Base-by-base conservation (phyloP, 164 flowering plant genomes). In the Cinnamomum micranthum region DNA sequence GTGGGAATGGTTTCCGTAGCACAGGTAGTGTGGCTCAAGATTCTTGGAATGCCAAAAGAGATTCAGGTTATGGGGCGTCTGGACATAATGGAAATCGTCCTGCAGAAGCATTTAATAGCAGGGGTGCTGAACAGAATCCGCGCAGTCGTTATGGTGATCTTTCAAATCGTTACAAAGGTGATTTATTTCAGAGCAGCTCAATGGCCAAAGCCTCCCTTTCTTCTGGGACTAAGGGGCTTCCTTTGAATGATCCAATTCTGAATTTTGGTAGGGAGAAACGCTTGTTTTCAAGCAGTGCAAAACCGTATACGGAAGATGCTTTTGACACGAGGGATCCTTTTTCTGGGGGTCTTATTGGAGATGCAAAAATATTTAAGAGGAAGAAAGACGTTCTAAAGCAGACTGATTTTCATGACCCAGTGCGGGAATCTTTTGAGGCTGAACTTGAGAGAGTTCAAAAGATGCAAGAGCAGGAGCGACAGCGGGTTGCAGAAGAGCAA, bases 381-480 rank as follows among this genome's bases (percentile, higher is more conserved):
- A 95, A 92, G 83, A 95, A 92, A 73, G 97, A 92, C 79, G 76
- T 83, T 71, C 76, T 75, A 52, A 92, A 85, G 73, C 88, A 83
- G 68, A 76, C 84, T 70, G 95, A 95, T 76, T 90, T 95, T 75
- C 90, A 93, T 85, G 99, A 95, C 64, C 97, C 99, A 79, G 92
- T 87, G 19, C 83, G 99, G 78, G 98, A 95, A 80, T 93, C 99
- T 60, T 95, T 95, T 85, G 99, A 95, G 87, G 98, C 98, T 71
- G 99, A 95, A 79, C 94, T 95, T 70, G 99, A 95, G 84, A 86
- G 94, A 76, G 98, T 93, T 80, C 99, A 95, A 80, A 87, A 82
- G 83, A 85, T 93, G 85, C 98, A 95, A 80, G 98, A 95, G 85
- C 91, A 86, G 84, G 97, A 93, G 78, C 79, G 98, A 58, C 94